A percentile compares a stretch with the other conserved stretches of the same genome.
phyloP scores from a whole-genome alignment of 768 basidiomycete species.

The Boletales sp. region DNA sequence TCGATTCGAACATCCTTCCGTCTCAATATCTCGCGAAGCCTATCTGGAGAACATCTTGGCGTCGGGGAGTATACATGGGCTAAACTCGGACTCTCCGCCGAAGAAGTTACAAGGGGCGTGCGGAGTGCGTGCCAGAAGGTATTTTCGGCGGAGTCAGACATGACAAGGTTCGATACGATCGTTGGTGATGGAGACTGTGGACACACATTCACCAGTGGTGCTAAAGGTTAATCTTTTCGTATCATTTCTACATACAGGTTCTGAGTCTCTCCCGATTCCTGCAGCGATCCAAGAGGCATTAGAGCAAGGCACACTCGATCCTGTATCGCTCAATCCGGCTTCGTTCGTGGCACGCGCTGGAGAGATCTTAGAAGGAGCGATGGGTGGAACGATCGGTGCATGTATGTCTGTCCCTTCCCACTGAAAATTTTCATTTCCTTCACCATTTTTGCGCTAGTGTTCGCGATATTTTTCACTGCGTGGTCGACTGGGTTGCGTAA shows the following conservation, averaged over 20 bases:
- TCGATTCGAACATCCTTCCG: conserved; percentile 3
- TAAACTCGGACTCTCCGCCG: conserved; percentile 8
- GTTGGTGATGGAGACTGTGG: conserved; percentile 66
- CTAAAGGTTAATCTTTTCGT: conserved; percentile 24
- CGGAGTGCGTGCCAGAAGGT: conserved; percentile 39
- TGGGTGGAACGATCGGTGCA: conserved; percentile 56
- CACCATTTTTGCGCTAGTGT: conserved; percentile 27
- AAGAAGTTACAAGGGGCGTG: conserved; percentile 9
- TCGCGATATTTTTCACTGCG: conserved; percentile 42
- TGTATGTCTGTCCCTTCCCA: conserved; percentile 33
- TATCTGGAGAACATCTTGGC: neutral
- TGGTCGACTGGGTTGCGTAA: conserved; percentile 24
- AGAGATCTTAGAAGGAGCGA: conserved; percentile 44
- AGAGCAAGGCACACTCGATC: conserved; percentile 24
- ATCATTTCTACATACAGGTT: neutral
- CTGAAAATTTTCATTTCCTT: neutral
- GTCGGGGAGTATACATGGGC: conserved; percentile 2
- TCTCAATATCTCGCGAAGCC: neutral
- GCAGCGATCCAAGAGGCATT: conserved; percentile 34
- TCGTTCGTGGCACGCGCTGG: conserved; percentile 32
- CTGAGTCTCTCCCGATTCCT: neutral
- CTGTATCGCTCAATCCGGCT: conserved; percentile 10
- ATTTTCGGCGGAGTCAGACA: conserved; percentile 43
- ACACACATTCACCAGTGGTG: conserved; percentile 51
- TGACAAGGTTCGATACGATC: conserved; percentile 58